A percentile compares a stretch with the other conserved stretches of the same genome.
phyloP scores from a whole-genome alignment of 1,284 basidiomycete species.

The Sanguinoderma infundibulare region DNA sequence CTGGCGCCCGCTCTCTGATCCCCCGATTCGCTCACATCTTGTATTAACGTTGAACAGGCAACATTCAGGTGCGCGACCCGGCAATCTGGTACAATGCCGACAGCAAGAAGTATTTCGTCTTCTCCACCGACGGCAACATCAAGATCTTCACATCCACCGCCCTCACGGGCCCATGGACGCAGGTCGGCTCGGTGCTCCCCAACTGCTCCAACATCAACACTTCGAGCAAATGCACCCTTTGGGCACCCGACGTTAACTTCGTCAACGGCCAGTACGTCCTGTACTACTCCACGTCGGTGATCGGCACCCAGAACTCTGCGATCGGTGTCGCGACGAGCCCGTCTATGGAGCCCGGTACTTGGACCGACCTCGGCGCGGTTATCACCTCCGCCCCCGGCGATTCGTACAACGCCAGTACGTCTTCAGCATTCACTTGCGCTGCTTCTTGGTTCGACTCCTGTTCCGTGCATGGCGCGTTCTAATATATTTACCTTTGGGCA shows the following conservation, averaged over 20 bases:
- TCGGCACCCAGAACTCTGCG: constrained; percentile 37
- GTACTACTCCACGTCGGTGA: constrained; percentile 38
- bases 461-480: background rate
- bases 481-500: background rate
- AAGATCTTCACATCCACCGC: constrained; percentile 4
- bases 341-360: constrained; percentile 37
- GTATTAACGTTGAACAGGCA: background rate
- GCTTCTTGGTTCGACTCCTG: no score
- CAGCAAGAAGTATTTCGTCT: constrained; percentile 10
- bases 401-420: constrained; percentile 36
- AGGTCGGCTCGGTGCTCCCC: constrained; percentile 15
- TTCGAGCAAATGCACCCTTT: constrained; percentile 11
- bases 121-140: constrained; percentile 5
- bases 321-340: constrained; percentile 39
- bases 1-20: background rate
- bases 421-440: background rate
- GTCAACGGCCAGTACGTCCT: constrained; percentile 27
- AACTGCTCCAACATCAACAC: constrained; percentile 14
- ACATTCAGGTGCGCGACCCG: constrained; percentile 6
- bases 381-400: constrained; percentile 33
- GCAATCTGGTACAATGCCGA: constrained; percentile 6
- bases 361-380: constrained; percentile 39
- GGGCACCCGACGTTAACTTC: constrained; percentile 22
- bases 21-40: no score
- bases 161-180: constrained; percentile 16